These are phyloP conservation scores for Haplosporangium gracile DNA, from an alignment of 192 early-diverging fungal species.

Conservation along the genomic window DNA sequence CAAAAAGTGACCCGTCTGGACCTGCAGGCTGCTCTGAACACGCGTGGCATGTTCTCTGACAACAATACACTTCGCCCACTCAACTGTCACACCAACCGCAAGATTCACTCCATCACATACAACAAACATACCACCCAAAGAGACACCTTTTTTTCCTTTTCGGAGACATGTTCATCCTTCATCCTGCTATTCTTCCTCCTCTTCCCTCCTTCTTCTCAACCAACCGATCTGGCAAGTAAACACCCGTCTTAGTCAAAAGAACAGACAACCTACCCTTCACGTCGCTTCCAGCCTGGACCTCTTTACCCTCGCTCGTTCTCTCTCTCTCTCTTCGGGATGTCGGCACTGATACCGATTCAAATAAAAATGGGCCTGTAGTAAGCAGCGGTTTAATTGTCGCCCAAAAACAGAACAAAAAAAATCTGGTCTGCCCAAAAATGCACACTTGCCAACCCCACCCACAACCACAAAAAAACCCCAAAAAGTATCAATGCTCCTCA, in stretches of 20 bases:
- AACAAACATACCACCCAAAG: background rate
- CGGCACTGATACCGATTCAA: background rate
- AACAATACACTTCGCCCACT: background rate
- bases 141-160: background rate
- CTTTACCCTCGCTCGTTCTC: background rate
- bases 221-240: background rate
- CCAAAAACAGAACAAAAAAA: background rate
- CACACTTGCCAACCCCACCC: background rate
- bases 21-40: background rate
- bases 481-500: background rate
- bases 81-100: background rate
- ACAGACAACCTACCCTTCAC: too few species aligned
- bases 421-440: background rate
- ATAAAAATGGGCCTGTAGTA: background rate
- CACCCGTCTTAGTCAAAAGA: background rate
- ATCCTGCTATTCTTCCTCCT: background rate
- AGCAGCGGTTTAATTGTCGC: background rate
- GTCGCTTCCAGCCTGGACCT: background rate
- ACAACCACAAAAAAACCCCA: background rate
- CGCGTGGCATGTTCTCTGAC: background rate
- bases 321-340: too few species aligned
- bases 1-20: background rate
- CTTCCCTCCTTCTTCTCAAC: background rate
- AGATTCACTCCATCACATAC: background rate
- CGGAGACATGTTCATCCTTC: background rate